A percentile compares a stretch with the other conserved stretches of the same genome.
Evolutionary conservation across 2,329 filamentous ascomycete genomes (phyloP).

Genomic region (Plenodomus biglobosus): DNA sequence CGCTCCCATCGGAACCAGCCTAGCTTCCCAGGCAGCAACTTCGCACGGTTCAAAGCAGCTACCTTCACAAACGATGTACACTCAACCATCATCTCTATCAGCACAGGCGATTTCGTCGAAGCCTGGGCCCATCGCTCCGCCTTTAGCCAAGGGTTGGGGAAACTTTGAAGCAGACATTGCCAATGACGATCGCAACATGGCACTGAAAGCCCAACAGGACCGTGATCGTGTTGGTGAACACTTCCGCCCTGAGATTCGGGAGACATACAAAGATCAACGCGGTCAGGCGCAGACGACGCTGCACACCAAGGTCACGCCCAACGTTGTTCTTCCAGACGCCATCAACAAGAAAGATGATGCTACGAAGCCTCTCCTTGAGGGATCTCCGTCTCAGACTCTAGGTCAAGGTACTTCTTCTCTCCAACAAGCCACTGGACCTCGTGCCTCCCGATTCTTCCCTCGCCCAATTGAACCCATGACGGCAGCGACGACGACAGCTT

Average conservation of each 20-base stretch:
- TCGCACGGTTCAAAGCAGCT: slow-evolving; percentile 20
- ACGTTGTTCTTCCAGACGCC: slow-evolving; percentile 10
- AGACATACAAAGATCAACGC: slow-evolving; percentile 36
- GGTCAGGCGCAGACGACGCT: slow-evolving; percentile 35
- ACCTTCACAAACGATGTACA: slow-evolving; percentile 25
- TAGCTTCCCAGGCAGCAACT: slow-evolving; percentile 19
- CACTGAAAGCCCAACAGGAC: slow-evolving; percentile 29
- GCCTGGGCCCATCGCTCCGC: slow-evolving; percentile 36
- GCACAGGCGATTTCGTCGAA: slow-evolving; percentile 16
- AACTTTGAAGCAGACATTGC: slow-evolving; percentile 36
- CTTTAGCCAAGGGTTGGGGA: slow-evolving; percentile 35
- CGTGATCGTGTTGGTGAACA: slow-evolving; percentile 30
- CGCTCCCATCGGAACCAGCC: slow-evolving; percentile 25
- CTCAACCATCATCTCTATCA: slow-evolving; percentile 17
- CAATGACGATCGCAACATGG: slow-evolving; percentile 31
- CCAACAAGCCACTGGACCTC: slow-evolving; percentile 30
- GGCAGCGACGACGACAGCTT: slow-evolving; percentile 18
- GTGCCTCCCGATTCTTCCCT: slow-evolving; percentile 45
- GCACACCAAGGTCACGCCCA: slow-evolving; percentile 29
- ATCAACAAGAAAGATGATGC: slow-evolving; percentile 31
- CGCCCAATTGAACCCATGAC: slow-evolving; percentile 27
- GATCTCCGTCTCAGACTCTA: slow-evolving; percentile 23
- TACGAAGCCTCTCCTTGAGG: slow-evolving; percentile 26
- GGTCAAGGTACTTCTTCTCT: slow-evolving; percentile 24
- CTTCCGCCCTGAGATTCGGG: slow-evolving; percentile 37